Percentiles rank a stretch among this genome's conserved stretches.
These are phyloP conservation scores for Westerdykella sp. DNA, from an alignment of 2,329 filamentous ascomycete genomes.

Conservation along the genomic window DNA sequence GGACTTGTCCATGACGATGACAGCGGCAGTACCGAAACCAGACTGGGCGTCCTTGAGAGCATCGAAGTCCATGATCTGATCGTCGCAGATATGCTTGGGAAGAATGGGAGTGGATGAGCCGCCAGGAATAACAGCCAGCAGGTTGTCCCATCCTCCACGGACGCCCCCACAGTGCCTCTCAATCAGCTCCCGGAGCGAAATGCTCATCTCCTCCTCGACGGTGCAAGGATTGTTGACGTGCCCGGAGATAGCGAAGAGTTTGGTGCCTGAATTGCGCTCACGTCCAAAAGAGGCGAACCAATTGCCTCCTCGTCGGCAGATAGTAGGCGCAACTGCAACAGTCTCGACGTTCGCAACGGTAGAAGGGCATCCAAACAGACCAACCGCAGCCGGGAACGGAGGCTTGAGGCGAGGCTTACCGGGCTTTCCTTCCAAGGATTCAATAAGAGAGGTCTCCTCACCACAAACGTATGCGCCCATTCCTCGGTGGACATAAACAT, in stretches of 20 bases:
- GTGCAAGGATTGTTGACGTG: constrained; percentile 98
- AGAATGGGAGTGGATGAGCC: constrained; percentile 95
- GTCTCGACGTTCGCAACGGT: constrained; percentile 99
- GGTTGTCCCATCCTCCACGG: constrained; percentile 94
- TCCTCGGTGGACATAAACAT: constrained; percentile 92
- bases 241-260: constrained; percentile 96
- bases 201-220: constrained; percentile 99
- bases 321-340: constrained; percentile 88
- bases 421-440: constrained; percentile 96
- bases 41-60: constrained; percentile 96
- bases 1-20: constrained; percentile 99
- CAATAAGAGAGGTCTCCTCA: constrained; percentile 96
- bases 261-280: constrained; percentile 93
- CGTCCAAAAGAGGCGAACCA: constrained; percentile 96
- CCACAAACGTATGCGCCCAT: constrained; percentile 97
- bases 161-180: constrained; percentile 98
- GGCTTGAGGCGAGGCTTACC: constrained; percentile 98
- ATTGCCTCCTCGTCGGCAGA: constrained; percentile 80
- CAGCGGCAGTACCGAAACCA: constrained; percentile 91
- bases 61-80: constrained; percentile 98
- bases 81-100: constrained; percentile 81
- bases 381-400: constrained; percentile 93
- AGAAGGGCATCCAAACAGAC: constrained; percentile 95
- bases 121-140: constrained; percentile 89
- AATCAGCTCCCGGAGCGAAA: constrained; percentile 89